Conservation (phyloP, 2,329 filamentous ascomycete genomes). For the Botrytis paeoniae region DNA sequence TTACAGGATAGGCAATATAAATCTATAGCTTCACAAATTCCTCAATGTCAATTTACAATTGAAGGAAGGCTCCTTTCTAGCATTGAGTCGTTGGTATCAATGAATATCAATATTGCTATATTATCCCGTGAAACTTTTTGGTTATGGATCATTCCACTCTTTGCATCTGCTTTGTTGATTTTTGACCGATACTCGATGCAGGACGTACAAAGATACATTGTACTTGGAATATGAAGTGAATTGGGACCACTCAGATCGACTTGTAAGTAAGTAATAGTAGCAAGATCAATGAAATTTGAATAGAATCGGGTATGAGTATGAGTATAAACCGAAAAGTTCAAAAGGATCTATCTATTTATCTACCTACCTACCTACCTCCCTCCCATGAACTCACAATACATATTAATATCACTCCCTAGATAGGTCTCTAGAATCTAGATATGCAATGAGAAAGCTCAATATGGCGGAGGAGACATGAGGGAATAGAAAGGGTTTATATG, state of each 20-base stretch:
- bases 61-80: no score
- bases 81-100: background rate
- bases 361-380: no score
- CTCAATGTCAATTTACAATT: no score
- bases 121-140: background rate
- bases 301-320: background rate
- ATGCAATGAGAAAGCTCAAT: no score
- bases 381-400: background rate
- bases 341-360: background rate
- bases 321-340: background rate
- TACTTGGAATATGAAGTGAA: background rate
- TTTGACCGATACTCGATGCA: background rate
- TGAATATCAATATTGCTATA: background rate
- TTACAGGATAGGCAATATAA: background rate
- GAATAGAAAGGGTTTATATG: no score
- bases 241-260: background rate
- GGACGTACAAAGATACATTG: background rate
- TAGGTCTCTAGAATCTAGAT: no score
- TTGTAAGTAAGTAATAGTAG: background rate
- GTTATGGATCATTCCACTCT: background rate
- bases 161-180: background rate
- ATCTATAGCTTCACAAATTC: background rate
- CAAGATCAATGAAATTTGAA: background rate
- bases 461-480: no score
- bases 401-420: background rate